Percentiles rank a stretch among this genome's conserved stretches.
Evolutionary conservation across 1,139 yeast genomes (phyloP).

Genomic region (Magnusiomyces tetraspermus): DNA sequence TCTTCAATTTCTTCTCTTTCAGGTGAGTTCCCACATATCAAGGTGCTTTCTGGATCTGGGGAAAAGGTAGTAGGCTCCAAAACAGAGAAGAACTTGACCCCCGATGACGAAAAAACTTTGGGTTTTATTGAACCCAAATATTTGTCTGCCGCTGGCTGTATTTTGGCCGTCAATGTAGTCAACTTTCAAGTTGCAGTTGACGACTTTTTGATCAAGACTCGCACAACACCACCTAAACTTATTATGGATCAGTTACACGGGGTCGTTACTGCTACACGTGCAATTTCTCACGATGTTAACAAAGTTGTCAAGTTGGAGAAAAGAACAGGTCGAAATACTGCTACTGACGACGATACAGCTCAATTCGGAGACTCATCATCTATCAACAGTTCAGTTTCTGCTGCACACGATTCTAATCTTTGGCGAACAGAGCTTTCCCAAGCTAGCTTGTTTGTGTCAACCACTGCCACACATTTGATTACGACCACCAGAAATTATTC

Average conservation of each 20-base stretch:
- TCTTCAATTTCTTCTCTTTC: conserved; percentile 22
- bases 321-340: conserved; percentile 1
- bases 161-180: conserved; percentile 23
- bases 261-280: conserved; percentile 31
- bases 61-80: no score
- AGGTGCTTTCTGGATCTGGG: no score
- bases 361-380: neutral
- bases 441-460: conserved; percentile 41
- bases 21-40: conserved; percentile 6
- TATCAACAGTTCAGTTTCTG: neutral
- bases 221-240: conserved; percentile 19
- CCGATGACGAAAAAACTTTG: neutral
- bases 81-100: no score
- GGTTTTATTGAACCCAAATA: conserved; percentile 1
- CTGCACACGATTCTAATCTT: conserved; percentile 8
- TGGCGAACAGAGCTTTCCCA: conserved; percentile 25
- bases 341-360: neutral
- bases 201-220: conserved; percentile 27
- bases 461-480: conserved; percentile 68
- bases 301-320: conserved; percentile 26
- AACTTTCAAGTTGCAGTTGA: conserved; percentile 29
- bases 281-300: conserved; percentile 32
- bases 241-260: conserved; percentile 28
- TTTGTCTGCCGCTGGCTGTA: conserved; percentile 19
- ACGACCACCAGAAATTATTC: conserved; percentile 74